These are phyloP conservation scores for Fonsecaea pugnacius DNA, from an alignment of 2,329 filamentous ascomycete genomes.

Conservation along the genomic window DNA sequence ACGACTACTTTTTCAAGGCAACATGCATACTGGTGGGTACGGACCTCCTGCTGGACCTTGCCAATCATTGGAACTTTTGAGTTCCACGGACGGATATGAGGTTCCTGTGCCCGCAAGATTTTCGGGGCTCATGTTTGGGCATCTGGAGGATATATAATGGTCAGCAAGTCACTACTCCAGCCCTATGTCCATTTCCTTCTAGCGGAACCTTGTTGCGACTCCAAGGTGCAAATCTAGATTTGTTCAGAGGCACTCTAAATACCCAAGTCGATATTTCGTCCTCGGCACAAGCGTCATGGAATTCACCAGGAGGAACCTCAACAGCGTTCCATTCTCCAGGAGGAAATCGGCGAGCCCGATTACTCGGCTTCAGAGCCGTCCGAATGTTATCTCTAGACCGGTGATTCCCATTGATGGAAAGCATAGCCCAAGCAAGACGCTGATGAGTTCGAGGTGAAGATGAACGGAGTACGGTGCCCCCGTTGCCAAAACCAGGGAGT, in stretches of 20 bases:
- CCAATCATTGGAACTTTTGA: neutral
- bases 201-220: conserved; percentile 5
- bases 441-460: conserved; percentile 39
- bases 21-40: conserved; percentile 4
- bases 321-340: neutral
- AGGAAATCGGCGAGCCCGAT: neutral
- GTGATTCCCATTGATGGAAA: conserved; percentile 3
- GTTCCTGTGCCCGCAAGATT: conserved; percentile 1
- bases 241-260: neutral
- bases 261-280: neutral
- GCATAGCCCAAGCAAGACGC: conserved; percentile 10
- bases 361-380: neutral
- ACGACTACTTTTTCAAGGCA: neutral
- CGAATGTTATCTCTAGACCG: conserved; percentile 15
- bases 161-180: neutral
- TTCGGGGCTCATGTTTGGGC: neutral
- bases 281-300: neutral
- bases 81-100: neutral
- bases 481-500: conserved; percentile 44
- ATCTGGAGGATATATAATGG: conserved; percentile 6
- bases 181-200: neutral
- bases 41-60: conserved; percentile 3
- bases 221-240: neutral
- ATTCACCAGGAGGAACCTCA: neutral
- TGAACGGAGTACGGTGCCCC: conserved; percentile 52